Conservation (phyloP, 805 yeast species). For the Starmerella sp. region DNA sequence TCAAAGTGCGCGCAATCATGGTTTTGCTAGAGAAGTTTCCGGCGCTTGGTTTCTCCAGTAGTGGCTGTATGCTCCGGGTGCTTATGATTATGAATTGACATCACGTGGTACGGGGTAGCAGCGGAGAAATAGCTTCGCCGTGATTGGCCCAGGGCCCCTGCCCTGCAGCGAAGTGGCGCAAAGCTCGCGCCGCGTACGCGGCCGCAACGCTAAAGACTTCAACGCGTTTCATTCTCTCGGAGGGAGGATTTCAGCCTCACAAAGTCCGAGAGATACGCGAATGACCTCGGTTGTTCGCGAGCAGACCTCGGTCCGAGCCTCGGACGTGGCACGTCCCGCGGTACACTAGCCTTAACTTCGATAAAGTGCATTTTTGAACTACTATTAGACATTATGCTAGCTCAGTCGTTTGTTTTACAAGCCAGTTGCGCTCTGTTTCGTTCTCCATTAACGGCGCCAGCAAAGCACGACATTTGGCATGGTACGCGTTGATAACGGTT, state of each 20-base stretch:
- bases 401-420: conserved; percentile 25
- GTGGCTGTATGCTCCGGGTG: neutral
- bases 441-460: conserved; percentile 40
- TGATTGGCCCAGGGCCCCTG: neutral
- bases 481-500: conserved; percentile 57
- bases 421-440: conserved; percentile 55
- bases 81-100: neutral
- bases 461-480: conserved; percentile 45
- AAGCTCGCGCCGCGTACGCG: too few relatives aligned
- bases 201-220: too few relatives aligned
- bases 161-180: too few relatives aligned
- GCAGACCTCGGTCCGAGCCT: neutral
- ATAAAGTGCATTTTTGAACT: too few relatives aligned
- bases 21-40: neutral
- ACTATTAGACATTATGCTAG: neutral
- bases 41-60: neutral
- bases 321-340: neutral
- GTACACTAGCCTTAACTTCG: neutral
- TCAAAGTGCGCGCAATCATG: neutral
- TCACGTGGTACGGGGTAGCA: conserved; percentile 3
- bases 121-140: neutral
- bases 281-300: too few relatives aligned
- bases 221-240: too few relatives aligned
- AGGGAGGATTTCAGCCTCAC: too few relatives aligned
- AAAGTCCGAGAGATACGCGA: too few relatives aligned